phyloP scores from a whole-genome alignment of 225 moss, liverwort and hornwort genomes.

The Climacium dendroides region DNA sequence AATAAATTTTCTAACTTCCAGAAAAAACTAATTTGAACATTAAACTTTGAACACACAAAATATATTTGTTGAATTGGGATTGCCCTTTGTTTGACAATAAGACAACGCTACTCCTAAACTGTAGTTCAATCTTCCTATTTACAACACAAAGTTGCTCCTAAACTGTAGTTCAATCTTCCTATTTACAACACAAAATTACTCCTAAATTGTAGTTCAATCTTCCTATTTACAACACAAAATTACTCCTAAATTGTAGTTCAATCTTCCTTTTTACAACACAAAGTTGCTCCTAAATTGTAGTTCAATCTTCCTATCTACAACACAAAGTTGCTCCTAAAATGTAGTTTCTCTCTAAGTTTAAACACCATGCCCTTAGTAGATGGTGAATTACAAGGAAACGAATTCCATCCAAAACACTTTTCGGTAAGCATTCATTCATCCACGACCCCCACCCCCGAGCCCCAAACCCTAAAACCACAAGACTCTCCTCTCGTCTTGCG shows the following conservation, averaged over 20 bases:
- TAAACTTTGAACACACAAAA: too few relatives aligned
- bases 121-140: too few relatives aligned
- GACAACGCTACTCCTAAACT: background rate
- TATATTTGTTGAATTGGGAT: background rate
- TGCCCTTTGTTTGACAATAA: background rate
- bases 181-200: background rate
- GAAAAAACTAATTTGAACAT: background rate
- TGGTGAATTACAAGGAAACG: background rate
- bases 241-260: background rate
- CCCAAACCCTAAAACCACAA: background rate
- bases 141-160: background rate
- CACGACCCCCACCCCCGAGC: background rate
- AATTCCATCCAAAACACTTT: background rate
- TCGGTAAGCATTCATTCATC: background rate
- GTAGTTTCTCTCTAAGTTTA: background rate
- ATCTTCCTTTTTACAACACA: background rate
- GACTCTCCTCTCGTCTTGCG: background rate
- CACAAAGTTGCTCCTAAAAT: background rate
- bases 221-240: background rate
- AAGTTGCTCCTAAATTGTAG: background rate
- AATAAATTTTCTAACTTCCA: rapidly evolving
- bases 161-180: too few relatives aligned
- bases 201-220: too few relatives aligned
- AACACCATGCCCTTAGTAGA: background rate
- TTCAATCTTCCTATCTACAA: too few relatives aligned